A percentile compares a stretch with the other conserved stretches of the same genome.
Conservation (phyloP, 768 basidiomycete genomes). For the Saitozyma podzolica region DNA sequence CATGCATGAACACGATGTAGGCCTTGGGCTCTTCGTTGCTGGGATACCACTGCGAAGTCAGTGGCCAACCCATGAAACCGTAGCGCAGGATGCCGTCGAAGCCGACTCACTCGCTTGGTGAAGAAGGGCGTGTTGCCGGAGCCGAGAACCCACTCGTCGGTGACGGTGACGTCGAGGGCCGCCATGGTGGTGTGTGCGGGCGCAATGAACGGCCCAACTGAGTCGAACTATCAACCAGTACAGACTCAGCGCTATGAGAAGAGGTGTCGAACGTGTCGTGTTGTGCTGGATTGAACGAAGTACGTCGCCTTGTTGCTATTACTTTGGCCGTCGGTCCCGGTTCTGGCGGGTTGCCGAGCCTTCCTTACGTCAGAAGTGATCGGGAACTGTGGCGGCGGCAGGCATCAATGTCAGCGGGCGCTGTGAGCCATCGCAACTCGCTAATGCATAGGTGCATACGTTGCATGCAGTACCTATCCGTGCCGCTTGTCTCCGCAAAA, state of each 20-base stretch:
- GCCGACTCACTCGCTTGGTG: constrained; percentile 30
- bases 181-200: neutral
- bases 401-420: too few species aligned
- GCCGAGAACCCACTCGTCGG: constrained; percentile 44
- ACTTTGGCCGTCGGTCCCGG: neutral
- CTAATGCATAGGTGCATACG: neutral
- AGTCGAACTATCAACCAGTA: neutral
- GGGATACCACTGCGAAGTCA: constrained; percentile 33
- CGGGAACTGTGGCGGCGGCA: too few species aligned
- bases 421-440: neutral
- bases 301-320: neutral
- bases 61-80: neutral
- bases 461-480: neutral
- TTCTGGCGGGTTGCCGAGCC: too few species aligned
- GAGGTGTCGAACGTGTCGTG: neutral
- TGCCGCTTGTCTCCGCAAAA: constrained; percentile 19
- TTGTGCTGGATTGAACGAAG: neutral
- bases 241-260: neutral
- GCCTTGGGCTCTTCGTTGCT: constrained; percentile 28
- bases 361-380: too few species aligned
- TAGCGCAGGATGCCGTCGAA: neutral
- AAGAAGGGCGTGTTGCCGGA: constrained; percentile 42
- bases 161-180: constrained; percentile 14
- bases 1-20: constrained; percentile 43
- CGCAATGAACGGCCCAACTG: neutral